phyloP scores from a whole-genome alignment of 164 flowering plant genomes.

The Liriodendron chinense region DNA sequence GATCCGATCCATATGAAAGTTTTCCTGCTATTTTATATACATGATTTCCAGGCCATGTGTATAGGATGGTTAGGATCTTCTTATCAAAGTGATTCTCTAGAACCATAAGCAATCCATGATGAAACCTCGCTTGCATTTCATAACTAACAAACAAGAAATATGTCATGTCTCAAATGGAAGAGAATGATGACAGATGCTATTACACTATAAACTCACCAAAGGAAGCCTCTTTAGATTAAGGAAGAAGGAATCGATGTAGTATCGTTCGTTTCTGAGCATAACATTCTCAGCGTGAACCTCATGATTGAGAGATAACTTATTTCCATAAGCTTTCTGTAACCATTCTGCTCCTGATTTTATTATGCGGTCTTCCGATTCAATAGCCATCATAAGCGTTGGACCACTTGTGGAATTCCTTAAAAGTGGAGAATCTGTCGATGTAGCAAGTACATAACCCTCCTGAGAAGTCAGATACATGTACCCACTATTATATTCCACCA shows the following conservation, averaged over 20 bases:
- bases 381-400: slow-evolving; percentile 74
- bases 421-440: slow-evolving; percentile 83
- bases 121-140: not conserved
- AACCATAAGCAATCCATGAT: not conserved
- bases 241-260: slow-evolving; percentile 89
- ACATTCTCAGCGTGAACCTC: slow-evolving; percentile 86
- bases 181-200: not conserved
- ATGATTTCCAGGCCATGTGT: no score
- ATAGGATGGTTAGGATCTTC: not conserved
- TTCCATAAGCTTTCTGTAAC: slow-evolving; percentile 51
- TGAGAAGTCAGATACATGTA: slow-evolving; percentile 89
- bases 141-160: not conserved
- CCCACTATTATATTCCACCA: slow-evolving; percentile 85
- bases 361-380: slow-evolving; percentile 58
- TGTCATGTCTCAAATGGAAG: not conserved
- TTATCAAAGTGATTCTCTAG: not conserved
- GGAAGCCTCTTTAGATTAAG: slow-evolving; percentile 86
- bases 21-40: no score
- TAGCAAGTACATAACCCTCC: slow-evolving; percentile 87
- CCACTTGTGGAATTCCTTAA: slow-evolving; percentile 55
- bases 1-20: no score
- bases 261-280: slow-evolving; percentile 56
- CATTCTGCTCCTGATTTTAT: slow-evolving; percentile 79
- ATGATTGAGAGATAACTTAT: slow-evolving; percentile 42
- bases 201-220: slow-evolving; percentile 45